Evolutionary conservation across 306 rosid species (phyloP), one percentile per base, ranked within the genome.

Genomic region (Lupinus albus): DNA sequence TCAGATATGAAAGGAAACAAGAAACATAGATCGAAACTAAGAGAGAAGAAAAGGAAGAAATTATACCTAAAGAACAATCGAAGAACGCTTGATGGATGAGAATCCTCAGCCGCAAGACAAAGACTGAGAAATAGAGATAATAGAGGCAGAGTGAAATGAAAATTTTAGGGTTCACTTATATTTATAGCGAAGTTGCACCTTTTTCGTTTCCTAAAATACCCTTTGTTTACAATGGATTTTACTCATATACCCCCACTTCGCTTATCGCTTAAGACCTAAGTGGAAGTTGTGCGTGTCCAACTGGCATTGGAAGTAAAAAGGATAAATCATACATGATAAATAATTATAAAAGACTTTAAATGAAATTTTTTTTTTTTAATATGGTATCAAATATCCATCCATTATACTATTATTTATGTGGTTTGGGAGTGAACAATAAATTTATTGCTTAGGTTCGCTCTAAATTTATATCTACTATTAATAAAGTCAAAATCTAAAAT

Each of bases 101-200:
- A 58, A 66, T 8, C 20, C 81, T 71, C 81, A 42, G 67, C 67
- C 67, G 67, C 67, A 11, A 51, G 6, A 51, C 39, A 50, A 13
- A 25, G 64, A 53, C 78, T 16, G 65, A 63, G 65, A 4, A 6
- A 30, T 5, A 4, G 65, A 30, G 12, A 11, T 10, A 38, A 48
- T 2, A 2, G 2, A 9, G 8, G 58, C 55, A 64, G 42, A 53
- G 65, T 41, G 71, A 3, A 4, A 15, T 12, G 1, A 2, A 45
- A 0, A 25, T 2, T 0, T 64, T 64, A 73, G 78, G 78, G 78
- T 73, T 73, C 6, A 8, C 4, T 44, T 11, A 12, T 0, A 42
- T 73, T 63, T 73, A 73, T 73, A 73, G 7, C 11, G 11, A 13
- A 1, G 16, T 4, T 6, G 16, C 7, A 15, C 11, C 25, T 30